A percentile compares a stretch with the other conserved stretches of the same genome.
These are phyloP conservation scores for Lipomyces yamanashiensis DNA, from an alignment of 805 yeast genomes.

Conservation along the genomic window DNA sequence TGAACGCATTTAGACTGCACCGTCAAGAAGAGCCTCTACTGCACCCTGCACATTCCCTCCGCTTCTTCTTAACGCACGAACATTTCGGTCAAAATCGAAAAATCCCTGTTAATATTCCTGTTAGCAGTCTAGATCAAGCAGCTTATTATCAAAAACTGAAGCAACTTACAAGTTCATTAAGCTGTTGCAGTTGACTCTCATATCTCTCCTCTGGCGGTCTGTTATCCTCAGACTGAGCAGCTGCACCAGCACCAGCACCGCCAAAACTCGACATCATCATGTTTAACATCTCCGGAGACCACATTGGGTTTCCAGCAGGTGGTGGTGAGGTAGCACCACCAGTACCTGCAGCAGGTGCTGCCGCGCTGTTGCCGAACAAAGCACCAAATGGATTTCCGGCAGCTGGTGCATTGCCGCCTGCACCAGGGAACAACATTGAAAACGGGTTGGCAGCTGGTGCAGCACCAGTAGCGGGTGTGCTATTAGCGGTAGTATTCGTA, in stretches of 20 bases:
- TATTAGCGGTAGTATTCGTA: conserved; percentile 39
- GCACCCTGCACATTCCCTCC: conserved; percentile 99
- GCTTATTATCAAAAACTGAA: not conserved
- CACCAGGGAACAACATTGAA: conserved; percentile 51
- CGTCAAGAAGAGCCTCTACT: conserved; percentile 78
- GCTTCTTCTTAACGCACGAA: conserved; percentile 87
- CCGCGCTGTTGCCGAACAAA: conserved; percentile 53
- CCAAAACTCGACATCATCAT: conserved; percentile 22
- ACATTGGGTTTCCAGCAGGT: conserved; percentile 23
- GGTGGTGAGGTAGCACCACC: conserved; percentile 27
- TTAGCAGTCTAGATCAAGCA: not conserved
- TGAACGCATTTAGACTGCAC: conserved; percentile 40
- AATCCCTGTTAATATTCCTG: conserved; percentile 54
- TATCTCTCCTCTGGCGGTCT: conserved; percentile 83
- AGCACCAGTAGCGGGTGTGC: conserved; percentile 37
- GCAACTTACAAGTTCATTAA: conserved; percentile 64
- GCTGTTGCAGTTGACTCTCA: conserved; percentile 70
- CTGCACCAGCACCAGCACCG: conserved; percentile 26
- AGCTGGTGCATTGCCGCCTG: conserved; percentile 52
- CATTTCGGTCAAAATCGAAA: conserved; percentile 88
- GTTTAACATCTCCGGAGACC: conserved; percentile 34
- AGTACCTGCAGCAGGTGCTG: conserved; percentile 21
- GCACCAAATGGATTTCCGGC: conserved; percentile 47
- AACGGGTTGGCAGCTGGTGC: conserved; percentile 55
- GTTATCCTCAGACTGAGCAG: conserved; percentile 56